Evolutionary conservation across 1,284 basidiomycete species (phyloP), one percentile per base, ranked within the genome.

Genomic region (Retiboletus flavoniger): DNA sequence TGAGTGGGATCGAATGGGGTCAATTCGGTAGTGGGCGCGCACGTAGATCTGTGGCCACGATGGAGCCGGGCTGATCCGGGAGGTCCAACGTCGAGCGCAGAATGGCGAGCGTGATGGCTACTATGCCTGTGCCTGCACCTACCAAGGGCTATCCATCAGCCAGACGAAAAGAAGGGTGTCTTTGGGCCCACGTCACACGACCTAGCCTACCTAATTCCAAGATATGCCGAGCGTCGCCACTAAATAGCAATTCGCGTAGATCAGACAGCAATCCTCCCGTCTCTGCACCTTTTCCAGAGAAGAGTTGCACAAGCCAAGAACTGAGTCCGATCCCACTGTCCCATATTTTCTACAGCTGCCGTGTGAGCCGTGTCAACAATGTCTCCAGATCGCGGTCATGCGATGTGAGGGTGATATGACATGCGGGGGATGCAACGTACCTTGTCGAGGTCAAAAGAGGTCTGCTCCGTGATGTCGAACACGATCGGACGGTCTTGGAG

Each of bases 401-500:
- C 0, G 38, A 35, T 19, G 7, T 10, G 19, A 14, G 11, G 16
- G 17, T 19, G 17, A 19, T 9, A 13, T 8, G 29, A 10, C 16
- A 13, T 24, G 14, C 3, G 8, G 5, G 16, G 4, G n/a, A n/a
- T 13, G 9, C 9, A 11, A 61, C 77, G 59, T 59, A 91, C 93
- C 82, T 95, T 95, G 75, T 95, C 92, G 7, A 95, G 76, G 66
- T 93, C 92, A 67, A 91, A 95, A 3, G 87, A 89, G 0, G 89
- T 93, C 65, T 91, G 87, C 66, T 95, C 93, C 9, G 75, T 77
- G 34, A 95, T 75, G 29, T 67, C 75, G 56, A 93, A 63, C 55
- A 67, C 56, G 28, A 61, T 58, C 34, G 60, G 63, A 16, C 50
- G 57, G 43, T 62, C 65, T 14, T 39, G 47, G 50, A 62, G 13